phyloP scores from a whole-genome alignment of 2,329 filamentous ascomycete species.

The Epichloe brachyelytri region DNA sequence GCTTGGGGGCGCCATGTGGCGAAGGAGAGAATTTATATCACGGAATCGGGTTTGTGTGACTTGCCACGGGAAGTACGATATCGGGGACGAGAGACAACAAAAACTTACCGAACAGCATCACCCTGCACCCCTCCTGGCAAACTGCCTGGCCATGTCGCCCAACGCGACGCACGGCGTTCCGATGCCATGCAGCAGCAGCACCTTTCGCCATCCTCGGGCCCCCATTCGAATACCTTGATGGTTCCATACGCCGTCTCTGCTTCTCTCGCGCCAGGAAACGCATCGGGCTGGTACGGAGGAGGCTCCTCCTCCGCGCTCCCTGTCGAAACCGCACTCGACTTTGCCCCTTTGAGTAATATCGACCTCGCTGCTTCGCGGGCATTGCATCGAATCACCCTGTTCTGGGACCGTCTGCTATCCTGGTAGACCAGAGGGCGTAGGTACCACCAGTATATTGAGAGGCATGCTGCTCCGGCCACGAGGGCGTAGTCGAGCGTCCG shows the following conservation, averaged over 20 bases:
- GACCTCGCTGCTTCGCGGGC: conserved; percentile 2
- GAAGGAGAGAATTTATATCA: no score
- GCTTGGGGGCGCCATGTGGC: no score
- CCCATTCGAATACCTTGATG: conserved; percentile 69
- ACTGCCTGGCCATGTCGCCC: conserved; percentile 49
- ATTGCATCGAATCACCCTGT: neutral
- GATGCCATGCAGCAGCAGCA: conserved; percentile 70
- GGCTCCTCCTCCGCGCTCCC: neutral
- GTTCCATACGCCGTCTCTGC: conserved; percentile 58
- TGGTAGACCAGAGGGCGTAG: conserved; percentile 13
- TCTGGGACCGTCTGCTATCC: conserved; percentile 5
- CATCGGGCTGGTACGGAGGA: conserved; percentile 55
- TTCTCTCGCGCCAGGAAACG: conserved; percentile 55
- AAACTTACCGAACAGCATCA: conserved; percentile 61
- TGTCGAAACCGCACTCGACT: neutral
- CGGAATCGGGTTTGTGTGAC: no score
- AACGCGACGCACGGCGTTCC: conserved; percentile 64
- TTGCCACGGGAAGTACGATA: conserved; percentile 18
- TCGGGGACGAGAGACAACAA: conserved; percentile 35
- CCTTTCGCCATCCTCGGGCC: conserved; percentile 54
- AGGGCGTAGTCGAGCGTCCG: conserved; percentile 6
- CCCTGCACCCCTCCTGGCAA: conserved; percentile 55
- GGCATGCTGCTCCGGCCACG: conserved; percentile 15
- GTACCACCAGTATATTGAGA: conserved; percentile 24
- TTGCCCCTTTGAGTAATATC: neutral